Evolutionary conservation across 257 asterid genomes (phyloP).

Genomic region (Nicotiana knightiana): DNA sequence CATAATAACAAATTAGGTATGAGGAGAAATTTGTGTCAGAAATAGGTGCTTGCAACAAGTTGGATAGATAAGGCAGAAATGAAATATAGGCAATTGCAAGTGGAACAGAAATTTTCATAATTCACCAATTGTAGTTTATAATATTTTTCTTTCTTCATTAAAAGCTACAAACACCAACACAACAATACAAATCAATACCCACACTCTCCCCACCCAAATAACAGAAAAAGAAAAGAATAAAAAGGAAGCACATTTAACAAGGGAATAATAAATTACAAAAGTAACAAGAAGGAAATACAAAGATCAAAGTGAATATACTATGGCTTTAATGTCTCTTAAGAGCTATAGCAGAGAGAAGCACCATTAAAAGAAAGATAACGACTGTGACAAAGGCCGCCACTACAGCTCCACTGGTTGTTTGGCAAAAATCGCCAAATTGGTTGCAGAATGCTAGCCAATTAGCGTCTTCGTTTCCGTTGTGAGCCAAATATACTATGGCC

Average conservation of each 20-base stretch:
- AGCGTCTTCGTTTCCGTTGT: slow-evolving; percentile 54
- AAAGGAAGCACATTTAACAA: background rate
- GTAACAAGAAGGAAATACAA: background rate
- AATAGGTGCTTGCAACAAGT: no score
- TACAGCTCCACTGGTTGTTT: slow-evolving; percentile 42
- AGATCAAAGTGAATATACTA: background rate
- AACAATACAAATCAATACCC: background rate
- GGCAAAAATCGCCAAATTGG: slow-evolving; percentile 55
- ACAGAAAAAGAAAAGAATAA: background rate
- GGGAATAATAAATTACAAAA: background rate
- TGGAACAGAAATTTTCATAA: background rate
- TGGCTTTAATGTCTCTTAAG: slow-evolving; percentile 27
- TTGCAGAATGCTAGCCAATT: slow-evolving; percentile 70
- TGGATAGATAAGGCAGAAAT: no score
- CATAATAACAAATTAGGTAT: no score
- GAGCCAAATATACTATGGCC: slow-evolving; percentile 71
- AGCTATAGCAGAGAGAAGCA: slow-evolving; percentile 51
- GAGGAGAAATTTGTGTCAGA: no score
- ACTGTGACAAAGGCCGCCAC: slow-evolving; percentile 46
- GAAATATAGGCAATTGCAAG: no score
- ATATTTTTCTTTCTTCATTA: background rate
- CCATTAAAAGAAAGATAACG: slow-evolving; percentile 33
- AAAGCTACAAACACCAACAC: slow-evolving; percentile 2
- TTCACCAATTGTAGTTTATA: background rate
- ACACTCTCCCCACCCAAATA: background rate